These are phyloP conservation scores for Kingdonia uniflora DNA, from an alignment of 164 flowering plant species.

Conservation along the genomic window DNA sequence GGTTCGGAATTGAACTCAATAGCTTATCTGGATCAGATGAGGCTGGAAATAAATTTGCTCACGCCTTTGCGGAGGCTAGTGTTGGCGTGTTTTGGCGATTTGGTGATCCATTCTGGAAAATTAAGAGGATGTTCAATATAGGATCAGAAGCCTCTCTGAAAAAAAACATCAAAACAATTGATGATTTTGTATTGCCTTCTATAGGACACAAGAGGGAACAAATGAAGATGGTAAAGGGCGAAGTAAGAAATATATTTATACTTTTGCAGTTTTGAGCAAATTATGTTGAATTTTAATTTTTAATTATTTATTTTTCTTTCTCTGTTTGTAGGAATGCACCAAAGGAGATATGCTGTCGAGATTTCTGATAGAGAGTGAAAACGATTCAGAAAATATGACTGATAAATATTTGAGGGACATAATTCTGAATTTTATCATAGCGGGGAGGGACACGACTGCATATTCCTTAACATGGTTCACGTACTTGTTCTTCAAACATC, in stretches of 20 bases:
- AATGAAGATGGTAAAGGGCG: conserved; percentile 8
- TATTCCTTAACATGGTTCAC: conserved; percentile 61
- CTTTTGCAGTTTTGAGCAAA: background rate
- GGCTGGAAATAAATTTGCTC: too few relatives aligned
- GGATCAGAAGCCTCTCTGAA: conserved; percentile 24
- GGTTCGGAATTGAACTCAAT: too few relatives aligned
- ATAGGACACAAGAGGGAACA: conserved; percentile 23
- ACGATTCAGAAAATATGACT: conserved; percentile 37
- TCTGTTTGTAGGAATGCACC: conserved; percentile 13
- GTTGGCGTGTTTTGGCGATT: too few relatives aligned
- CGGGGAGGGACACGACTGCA: too few relatives aligned
- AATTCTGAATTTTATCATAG: conserved; percentile 46
- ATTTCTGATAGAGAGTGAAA: conserved; percentile 40
- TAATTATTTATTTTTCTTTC: background rate
- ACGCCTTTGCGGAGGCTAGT: too few relatives aligned
- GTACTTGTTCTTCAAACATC: conserved; percentile 55
- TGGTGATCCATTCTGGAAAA: too few relatives aligned
- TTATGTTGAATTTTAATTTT: too few relatives aligned
- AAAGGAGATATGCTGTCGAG: conserved; percentile 60
- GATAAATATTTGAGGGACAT: conserved; percentile 55
- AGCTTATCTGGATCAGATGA: too few relatives aligned
- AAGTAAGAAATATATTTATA: conserved; percentile 10
- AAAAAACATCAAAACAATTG: conserved; percentile 17
- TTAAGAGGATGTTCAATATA: too few relatives aligned
- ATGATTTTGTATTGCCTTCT: conserved; percentile 18